Percentiles rank a stretch among this genome's conserved stretches.
These are phyloP conservation scores for Zasmidium angulare DNA, from an alignment of 2,329 filamentous ascomycete genomes.

Conservation along the genomic window DNA sequence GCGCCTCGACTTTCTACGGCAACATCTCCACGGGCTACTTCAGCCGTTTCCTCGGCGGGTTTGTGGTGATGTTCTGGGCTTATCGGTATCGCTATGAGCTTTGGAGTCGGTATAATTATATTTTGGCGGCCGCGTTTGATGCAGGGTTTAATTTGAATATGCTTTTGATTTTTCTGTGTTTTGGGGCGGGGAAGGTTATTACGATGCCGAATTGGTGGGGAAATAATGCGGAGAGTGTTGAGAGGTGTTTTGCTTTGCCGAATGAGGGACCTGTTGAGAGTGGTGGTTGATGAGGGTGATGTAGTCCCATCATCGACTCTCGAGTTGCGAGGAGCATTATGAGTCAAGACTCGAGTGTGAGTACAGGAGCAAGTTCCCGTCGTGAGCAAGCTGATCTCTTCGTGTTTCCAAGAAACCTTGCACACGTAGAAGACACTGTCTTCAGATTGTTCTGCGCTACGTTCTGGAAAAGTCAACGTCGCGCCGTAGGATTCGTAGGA, in stretches of 20 bases:
- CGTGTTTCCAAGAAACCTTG: too few species aligned
- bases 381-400: too few species aligned
- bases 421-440: too few species aligned
- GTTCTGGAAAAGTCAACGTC: too few species aligned
- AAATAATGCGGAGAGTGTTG: neutral
- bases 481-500: too few species aligned
- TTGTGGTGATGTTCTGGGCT: neutral
- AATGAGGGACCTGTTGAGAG: neutral
- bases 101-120: neutral
- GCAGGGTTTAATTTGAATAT: neutral
- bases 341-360: too few species aligned
- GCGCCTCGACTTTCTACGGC: conserved; percentile 58
- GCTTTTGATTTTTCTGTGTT: neutral
- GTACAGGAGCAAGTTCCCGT: too few species aligned
- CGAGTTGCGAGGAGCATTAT: neutral
- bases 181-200: neutral
- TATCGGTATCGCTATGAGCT: neutral
- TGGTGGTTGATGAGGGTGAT: neutral
- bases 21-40: conserved; percentile 57
- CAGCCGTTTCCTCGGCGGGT: neutral
- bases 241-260: neutral
- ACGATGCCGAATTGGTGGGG: neutral
- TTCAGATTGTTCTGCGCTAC: too few species aligned
- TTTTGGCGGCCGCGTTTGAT: neutral
- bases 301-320: neutral